Evolutionary conservation across 768 basidiomycete species (phyloP).

Genomic region (Pleurotus ostreatus): DNA sequence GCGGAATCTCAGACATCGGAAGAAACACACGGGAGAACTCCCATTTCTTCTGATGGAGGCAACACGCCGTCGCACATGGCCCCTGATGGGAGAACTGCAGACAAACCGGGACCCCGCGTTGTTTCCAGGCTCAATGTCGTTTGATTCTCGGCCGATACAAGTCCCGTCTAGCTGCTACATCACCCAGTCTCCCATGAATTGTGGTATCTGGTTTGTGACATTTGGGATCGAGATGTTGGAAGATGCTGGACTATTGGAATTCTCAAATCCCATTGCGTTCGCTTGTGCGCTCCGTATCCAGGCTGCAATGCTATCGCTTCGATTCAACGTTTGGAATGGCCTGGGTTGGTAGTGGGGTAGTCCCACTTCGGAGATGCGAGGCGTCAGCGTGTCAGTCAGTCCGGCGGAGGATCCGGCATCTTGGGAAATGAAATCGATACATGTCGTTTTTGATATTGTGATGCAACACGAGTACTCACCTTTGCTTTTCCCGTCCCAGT

Average conservation of each 20-base stretch:
- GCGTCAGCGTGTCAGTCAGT: constrained; percentile 21
- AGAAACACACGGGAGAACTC: constrained; percentile 43
- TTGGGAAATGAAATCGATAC: constrained; percentile 13
- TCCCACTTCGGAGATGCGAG: constrained; percentile 21
- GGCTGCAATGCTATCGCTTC: constrained; percentile 1
- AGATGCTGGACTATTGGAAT: constrained; percentile 5
- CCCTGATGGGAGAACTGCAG: constrained; percentile 13
- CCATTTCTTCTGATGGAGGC: constrained; percentile 59
- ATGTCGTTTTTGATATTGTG: not conserved
- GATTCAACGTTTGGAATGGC: constrained; percentile 11
- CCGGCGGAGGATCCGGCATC: constrained; percentile 34
- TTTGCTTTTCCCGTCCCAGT: constrained; percentile 38
- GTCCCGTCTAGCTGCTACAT: constrained; percentile 2
- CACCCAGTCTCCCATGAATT: constrained; percentile 23
- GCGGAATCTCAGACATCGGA: constrained; percentile 16
- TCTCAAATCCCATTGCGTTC: not conserved
- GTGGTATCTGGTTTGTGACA: not conserved
- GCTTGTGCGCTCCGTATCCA: not conserved
- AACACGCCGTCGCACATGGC: constrained; percentile 40
- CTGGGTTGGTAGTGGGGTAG: constrained; percentile 11
- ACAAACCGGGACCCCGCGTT: not conserved
- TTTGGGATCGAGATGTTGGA: not conserved
- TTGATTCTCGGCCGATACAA: too few species aligned
- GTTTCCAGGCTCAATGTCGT: not conserved
- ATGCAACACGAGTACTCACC: constrained; percentile 20